Evolutionary conservation across 164 flowering plant genomes (phyloP).

Genomic region (Dillenia suffruticosa): DNA sequence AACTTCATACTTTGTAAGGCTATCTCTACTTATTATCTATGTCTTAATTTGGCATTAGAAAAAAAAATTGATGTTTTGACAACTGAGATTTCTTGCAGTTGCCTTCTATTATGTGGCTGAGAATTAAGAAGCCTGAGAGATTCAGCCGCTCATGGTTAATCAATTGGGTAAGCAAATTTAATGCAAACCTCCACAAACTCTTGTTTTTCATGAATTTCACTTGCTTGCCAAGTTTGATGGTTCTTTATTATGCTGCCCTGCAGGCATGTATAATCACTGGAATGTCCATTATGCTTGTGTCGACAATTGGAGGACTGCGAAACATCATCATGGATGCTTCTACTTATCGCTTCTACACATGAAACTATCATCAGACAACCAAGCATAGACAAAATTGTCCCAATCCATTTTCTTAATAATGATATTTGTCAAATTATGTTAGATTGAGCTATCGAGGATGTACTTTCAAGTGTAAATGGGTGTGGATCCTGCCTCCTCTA

Average conservation of each 20-base stretch:
- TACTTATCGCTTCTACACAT: conserved; percentile 60
- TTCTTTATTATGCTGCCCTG: not conserved
- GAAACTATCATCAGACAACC: not conserved
- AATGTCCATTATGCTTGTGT: conserved; percentile 75
- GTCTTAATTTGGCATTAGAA: not conserved
- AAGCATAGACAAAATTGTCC: no score
- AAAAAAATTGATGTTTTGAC: not conserved
- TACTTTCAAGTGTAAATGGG: no score
- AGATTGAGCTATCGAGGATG: no score
- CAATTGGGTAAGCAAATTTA: conserved; percentile 65
- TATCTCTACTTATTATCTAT: not conserved
- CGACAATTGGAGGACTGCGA: conserved; percentile 76
- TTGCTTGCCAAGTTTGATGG: not conserved
- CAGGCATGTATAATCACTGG: conserved; percentile 72
- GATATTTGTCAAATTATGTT: no score
- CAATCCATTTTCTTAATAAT: no score
- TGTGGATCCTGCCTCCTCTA: no score
- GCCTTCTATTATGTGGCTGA: conserved; percentile 77
- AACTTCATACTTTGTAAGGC: conserved; percentile 78
- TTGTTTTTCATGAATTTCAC: not conserved
- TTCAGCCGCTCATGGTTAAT: conserved; percentile 64
- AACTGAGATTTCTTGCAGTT: conserved; percentile 39
- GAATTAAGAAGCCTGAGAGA: conserved; percentile 65
- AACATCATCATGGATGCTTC: conserved; percentile 72
- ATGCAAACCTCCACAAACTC: not conserved